Base-by-base conservation (phyloP, 2,329 filamentous ascomycete species). In the Diaporthe sp. region DNA sequence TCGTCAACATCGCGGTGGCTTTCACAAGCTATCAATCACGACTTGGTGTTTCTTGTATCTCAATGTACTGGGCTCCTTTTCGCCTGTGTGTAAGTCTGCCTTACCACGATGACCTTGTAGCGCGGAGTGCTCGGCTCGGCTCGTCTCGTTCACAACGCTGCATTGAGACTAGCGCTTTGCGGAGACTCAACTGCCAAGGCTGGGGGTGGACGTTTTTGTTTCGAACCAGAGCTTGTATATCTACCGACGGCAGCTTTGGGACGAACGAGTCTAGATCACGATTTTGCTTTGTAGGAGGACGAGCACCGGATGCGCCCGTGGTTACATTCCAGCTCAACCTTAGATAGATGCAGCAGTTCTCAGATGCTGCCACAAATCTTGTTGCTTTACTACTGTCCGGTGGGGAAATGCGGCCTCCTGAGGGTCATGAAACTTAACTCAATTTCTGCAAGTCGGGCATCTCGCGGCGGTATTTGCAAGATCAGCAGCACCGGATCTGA, bases 391-490 rank as follows among this genome's bases (percentile, higher is more conserved):
- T 37, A 22, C 9, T 22, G 9, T 58, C 57, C 34, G 34, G 10
- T 60, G 57, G 57, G 55, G 57, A 60, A 60, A 8, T 60, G 57
- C 57, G 57, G 34, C 34, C 17, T 60, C 28, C 57, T 60, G 34
- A 34, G 20, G 34, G 22, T 37, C 6, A 39, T 39, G 31, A 37
- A 60, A 25, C 10, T 22, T 17, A 34, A 25, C 22, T 10, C 12
- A 60, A 12, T 39, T 60, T 39, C 34, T n/a, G 57, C 4, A 60
- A 12, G n/a, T 53, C 12, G 22, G n/a, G 12, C 49, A 53, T 3
- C 12, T 28, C 13, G 51, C 25, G 25, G 12, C 17, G 25, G 13
- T 60, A 39, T 13, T 34, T 12, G 9, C 20, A 60, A 25, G 22
- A 13, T 13, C 34, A 34, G 15, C 51, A 7, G 15, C 22, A 1